phyloP scores from a whole-genome alignment of 108 stramenopile species.

The Skeletonema tropicum region DNA sequence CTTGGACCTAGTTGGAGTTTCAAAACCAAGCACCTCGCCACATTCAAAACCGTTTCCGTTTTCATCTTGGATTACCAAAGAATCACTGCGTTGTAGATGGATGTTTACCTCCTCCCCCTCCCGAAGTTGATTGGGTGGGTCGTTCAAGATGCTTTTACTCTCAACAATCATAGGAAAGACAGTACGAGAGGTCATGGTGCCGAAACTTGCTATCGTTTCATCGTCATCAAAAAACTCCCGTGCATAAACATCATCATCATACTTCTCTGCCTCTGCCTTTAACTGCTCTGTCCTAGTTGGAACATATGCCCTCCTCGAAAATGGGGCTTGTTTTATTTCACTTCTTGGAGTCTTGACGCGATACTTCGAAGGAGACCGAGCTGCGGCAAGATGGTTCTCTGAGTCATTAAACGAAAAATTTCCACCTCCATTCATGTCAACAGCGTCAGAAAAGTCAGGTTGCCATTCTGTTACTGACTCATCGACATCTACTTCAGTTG shows the following conservation, averaged over 20 bases:
- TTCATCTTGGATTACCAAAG: neutral
- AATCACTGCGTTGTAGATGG: neutral
- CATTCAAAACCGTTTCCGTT: neutral
- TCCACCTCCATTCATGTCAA: neutral
- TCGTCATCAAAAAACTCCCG: conserved; percentile 75
- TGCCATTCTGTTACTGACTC: conserved; percentile 2
- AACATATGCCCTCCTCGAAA: conserved; percentile 76
- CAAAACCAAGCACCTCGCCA: neutral
- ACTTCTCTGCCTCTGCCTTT: conserved; percentile 75
- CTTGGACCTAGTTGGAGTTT: conserved; percentile 12
- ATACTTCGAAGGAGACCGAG: conserved; percentile 21
- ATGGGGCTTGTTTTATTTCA: conserved; percentile 40
- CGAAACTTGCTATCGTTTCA: conserved; percentile 77
- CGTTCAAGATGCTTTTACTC: conserved; percentile 19
- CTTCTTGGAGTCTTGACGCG: conserved; percentile 18
- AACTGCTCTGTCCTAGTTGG: conserved; percentile 80
- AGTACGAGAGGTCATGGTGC: conserved; percentile 41
- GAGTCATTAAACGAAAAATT: neutral
- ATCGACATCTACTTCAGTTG: conserved; percentile 19
- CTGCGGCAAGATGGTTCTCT: neutral
- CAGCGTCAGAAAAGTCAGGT: neutral
- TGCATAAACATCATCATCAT: conserved; percentile 34
- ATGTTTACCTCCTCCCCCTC: neutral
- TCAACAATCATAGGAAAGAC: conserved; percentile 26
- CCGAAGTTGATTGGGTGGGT: neutral